A percentile compares a stretch with the other conserved stretches of the same genome.
Evolutionary conservation across 2,329 filamentous ascomycete genomes (phyloP).

Genomic region (Akanthomyces lecanii): DNA sequence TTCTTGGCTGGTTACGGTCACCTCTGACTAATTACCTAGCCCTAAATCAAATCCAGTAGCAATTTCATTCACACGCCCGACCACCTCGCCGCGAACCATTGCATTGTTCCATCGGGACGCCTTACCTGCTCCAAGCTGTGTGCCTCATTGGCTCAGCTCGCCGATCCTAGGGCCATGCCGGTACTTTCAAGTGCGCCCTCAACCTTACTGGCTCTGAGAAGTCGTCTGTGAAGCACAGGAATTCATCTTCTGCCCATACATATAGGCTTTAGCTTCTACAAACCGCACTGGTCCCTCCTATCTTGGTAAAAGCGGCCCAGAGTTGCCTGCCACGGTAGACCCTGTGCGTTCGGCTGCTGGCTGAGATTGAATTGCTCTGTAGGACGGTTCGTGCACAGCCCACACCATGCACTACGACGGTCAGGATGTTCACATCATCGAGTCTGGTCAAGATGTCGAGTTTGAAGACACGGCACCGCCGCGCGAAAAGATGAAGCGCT

Average conservation of each 20-base stretch:
- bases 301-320: neutral
- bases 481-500: conserved; percentile 14
- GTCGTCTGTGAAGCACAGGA: neutral
- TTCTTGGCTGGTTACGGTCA: neutral
- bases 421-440: conserved; percentile 9
- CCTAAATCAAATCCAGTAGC: conserved; percentile 6
- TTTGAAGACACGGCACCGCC: conserved; percentile 5
- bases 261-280: neutral
- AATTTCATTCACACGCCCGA: neutral
- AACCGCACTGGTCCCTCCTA: neutral
- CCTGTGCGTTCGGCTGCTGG: neutral
- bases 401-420: conserved; percentile 3
- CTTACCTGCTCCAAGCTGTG: neutral
- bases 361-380: neutral
- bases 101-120: neutral
- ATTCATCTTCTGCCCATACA: too few relatives aligned
- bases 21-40: neutral
- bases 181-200: neutral
- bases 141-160: conserved; percentile 4
- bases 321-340: neutral
- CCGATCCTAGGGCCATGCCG: neutral
- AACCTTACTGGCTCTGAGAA: neutral
- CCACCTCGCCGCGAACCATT: neutral
- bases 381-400: neutral
- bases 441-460: conserved; percentile 10